A percentile compares a stretch with the other conserved stretches of the same genome.
phyloP scores from a whole-genome alignment of 345 rosid species.

The Hypericum perforatum region DNA sequence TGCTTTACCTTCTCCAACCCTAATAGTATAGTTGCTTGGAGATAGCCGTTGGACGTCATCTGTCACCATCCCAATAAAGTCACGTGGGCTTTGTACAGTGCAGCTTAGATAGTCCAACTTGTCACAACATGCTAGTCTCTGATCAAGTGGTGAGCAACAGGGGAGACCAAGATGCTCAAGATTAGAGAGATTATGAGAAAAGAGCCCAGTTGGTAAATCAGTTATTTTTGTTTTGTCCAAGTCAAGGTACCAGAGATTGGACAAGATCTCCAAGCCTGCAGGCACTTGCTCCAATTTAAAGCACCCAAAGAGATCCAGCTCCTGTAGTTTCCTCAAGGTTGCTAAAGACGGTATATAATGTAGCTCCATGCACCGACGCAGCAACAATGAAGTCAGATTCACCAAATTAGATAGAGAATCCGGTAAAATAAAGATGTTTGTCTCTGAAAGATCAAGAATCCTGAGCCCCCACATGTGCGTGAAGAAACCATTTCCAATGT shows the following conservation, averaged over 20 bases:
- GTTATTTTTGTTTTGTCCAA: background rate
- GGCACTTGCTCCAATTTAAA: constrained; percentile 3
- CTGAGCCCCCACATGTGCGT: constrained; percentile 9
- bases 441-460: constrained; percentile 7
- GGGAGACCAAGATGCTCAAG: constrained; percentile 5
- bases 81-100: too few relatives aligned
- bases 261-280: background rate
- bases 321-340: too few relatives aligned
- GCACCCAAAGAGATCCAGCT: constrained; percentile 7
- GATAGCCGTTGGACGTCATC: too few relatives aligned
- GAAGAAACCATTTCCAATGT: too few relatives aligned
- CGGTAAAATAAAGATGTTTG: background rate
- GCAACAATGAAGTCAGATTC: constrained; percentile 3
- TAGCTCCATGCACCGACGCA: constrained; percentile 5
- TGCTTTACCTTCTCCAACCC: too few relatives aligned
- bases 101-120: too few relatives aligned
- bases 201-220: background rate
- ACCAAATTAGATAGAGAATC: constrained; percentile 4
- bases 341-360: background rate
- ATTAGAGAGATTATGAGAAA: background rate
- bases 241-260: constrained; percentile 10
- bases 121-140: too few relatives aligned
- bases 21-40: too few relatives aligned
- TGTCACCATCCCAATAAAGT: too few relatives aligned
- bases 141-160: constrained; percentile 1